phyloP scores from a whole-genome alignment of 768 basidiomycete genomes.

The Jaapia argillacea region DNA sequence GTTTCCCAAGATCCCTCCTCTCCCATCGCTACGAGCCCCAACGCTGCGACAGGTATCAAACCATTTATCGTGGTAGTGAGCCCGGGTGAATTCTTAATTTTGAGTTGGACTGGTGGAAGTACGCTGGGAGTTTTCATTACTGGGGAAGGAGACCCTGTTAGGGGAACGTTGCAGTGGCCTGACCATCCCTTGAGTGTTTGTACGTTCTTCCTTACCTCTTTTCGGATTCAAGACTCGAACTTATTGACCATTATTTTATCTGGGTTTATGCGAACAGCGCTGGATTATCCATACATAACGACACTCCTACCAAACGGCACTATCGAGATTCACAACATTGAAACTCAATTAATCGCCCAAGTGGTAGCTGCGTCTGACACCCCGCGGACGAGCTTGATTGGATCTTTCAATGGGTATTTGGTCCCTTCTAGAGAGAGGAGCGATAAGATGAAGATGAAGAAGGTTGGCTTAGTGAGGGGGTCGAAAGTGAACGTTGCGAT shows the following conservation, averaged over 20 bases:
- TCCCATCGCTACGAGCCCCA: conserved; percentile 18
- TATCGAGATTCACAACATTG: conserved; percentile 74
- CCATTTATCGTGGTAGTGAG: conserved; percentile 71
- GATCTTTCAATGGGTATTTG: conserved; percentile 26
- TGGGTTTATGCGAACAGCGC: conserved; percentile 29
- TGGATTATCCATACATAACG: conserved; percentile 76
- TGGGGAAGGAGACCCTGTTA: conserved; percentile 76
- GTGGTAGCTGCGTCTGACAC: conserved; percentile 42
- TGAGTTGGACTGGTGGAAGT: conserved; percentile 74
- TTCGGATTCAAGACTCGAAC: background rate
- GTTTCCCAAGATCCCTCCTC: conserved; percentile 56
- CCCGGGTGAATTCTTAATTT: conserved; percentile 74
- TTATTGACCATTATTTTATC: background rate
- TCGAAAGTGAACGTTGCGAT: too few species aligned
- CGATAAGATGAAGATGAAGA: conserved; percentile 27
- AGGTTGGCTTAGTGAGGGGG: conserved; percentile 19
- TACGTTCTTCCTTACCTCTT: conserved; percentile 27
- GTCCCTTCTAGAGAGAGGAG: conserved; percentile 31
- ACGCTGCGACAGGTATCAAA: too few species aligned
- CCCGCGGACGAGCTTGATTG: conserved; percentile 15
- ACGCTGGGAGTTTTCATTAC: conserved; percentile 85
- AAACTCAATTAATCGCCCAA: conserved; percentile 65
- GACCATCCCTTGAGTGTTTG: conserved; percentile 68
- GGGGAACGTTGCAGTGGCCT: conserved; percentile 84
- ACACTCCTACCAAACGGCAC: conserved; percentile 71